Evolutionary conservation across 441 rosid genomes (phyloP), one percentile per base, ranked within the genome.

Genomic region (Dalechampia spathulata): DNA sequence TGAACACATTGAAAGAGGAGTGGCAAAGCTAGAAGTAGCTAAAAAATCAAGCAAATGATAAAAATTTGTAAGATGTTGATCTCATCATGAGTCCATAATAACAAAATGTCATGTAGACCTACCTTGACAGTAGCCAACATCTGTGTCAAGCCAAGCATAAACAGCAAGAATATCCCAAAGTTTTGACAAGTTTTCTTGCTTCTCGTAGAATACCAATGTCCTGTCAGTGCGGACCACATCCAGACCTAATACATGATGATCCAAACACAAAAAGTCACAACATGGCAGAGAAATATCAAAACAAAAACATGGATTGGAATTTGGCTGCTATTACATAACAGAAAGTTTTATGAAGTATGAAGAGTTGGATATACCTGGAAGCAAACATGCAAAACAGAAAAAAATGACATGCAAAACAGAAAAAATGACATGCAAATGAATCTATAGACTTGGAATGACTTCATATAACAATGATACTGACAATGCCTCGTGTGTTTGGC

Each of bases 81-180:
- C 34, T 30, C 34, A 30, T 30, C 34, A 30, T 30, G 4, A 8
- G 34, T 4, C 34, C 34, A 30, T 30, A 3, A 8, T 30, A 30
- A 30, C 5, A 8, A 30, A 30, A n/a, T n/a, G n/a, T 30, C 34
- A 30, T 8, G 34, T 30, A 30, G 8, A 69, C 59, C 16, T 61
- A 90, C 98, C 98, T 83, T 92, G 99, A 76, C 96, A 78, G 60
- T 92, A 92, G 49, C 97, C 96, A 19, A 92, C 92, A 68, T 92
- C 96, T 21, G 68, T 77, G 65, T 86, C 99, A 52, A 89, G 67
- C 96, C 99, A 86, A 40, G 99, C 91, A 75, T 89, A 92, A 62
- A 89, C 88, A 65, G 92, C 80, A 14, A 92, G 86, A 73, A 92
- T 75, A 72, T 92, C 97, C 99, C 95, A 87, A 43, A 89, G 92